Conservation (phyloP, 768 basidiomycete species). For the Rhodotorula kratochvilovae region DNA sequence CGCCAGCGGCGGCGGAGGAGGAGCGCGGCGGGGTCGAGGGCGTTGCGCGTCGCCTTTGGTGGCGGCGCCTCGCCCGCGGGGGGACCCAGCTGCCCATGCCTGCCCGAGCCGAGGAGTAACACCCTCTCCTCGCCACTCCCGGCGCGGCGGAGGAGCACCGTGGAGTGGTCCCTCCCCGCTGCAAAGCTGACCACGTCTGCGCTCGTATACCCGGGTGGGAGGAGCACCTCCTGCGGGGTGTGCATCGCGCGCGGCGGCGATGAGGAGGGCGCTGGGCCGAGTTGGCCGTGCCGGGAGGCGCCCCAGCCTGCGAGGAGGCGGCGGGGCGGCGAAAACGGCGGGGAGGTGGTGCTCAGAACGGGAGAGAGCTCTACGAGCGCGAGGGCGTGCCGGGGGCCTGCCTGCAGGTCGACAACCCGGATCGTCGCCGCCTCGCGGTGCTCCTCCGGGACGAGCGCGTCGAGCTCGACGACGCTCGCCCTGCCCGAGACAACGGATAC, state of each 20-base stretch:
- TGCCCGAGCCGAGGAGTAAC: constrained; percentile 26
- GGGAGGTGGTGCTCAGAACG: constrained; percentile 31
- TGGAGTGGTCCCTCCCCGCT: constrained; percentile 36
- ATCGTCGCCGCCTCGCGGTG: constrained; percentile 28
- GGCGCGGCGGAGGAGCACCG: constrained; percentile 9
- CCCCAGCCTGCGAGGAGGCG: constrained; percentile 71
- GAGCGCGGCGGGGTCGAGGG: not conserved
- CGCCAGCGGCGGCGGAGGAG: not conserved
- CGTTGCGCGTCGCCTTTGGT: not conserved
- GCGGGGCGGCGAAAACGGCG: constrained; percentile 43
- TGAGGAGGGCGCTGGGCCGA: constrained; percentile 51
- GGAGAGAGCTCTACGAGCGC: constrained; percentile 36
- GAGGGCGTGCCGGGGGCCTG: constrained; percentile 72
- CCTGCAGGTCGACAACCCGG: constrained; percentile 53
- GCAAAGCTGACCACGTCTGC: constrained; percentile 4
- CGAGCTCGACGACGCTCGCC: constrained; percentile 10
- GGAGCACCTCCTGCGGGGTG: not conserved
- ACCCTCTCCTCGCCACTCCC: not conserved
- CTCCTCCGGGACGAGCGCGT: not conserved
- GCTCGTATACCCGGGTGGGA: not conserved
- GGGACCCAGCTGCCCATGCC: constrained; percentile 35
- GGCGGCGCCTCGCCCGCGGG: too few species aligned
- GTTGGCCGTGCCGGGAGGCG: constrained; percentile 73
- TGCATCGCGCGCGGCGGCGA: not conserved
- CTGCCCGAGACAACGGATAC: constrained; percentile 45